phyloP scores from a whole-genome alignment of 2,329 filamentous ascomycete genomes.

The Epichloe aotearoae region DNA sequence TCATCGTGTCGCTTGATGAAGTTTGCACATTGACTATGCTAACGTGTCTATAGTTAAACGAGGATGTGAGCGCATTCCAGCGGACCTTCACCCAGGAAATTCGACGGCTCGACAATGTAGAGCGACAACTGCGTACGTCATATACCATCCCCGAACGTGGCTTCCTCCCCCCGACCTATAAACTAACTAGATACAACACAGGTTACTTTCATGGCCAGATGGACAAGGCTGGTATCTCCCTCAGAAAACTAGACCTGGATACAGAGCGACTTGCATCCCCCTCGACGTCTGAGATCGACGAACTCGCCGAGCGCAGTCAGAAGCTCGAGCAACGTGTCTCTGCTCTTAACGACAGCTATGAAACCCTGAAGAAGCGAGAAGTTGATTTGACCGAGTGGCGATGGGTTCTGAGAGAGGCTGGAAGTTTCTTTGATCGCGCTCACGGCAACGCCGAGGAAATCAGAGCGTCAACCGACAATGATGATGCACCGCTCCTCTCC shows the following conservation, averaged over 20 bases:
- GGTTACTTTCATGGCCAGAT: conserved; percentile 93
- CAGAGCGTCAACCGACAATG: conserved; percentile 74
- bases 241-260: conserved; percentile 86
- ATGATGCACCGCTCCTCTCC: conserved; percentile 84
- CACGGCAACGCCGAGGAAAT: conserved; percentile 97
- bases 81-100: conserved; percentile 97
- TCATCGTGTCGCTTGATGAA: neutral
- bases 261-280: conserved; percentile 74
- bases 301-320: conserved; percentile 84
- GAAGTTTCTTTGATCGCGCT: conserved; percentile 92
- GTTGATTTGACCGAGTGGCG: conserved; percentile 96
- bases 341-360: conserved; percentile 94
- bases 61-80: conserved; percentile 87
- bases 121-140: conserved; percentile 81
- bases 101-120: conserved; percentile 91
- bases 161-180: neutral
- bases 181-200: conserved; percentile 33
- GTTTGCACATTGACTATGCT: neutral
- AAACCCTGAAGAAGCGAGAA: conserved; percentile 94
- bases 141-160: conserved; percentile 3
- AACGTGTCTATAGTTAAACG: conserved; percentile 58
- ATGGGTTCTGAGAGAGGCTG: conserved; percentile 92
- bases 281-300: conserved; percentile 89
- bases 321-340: conserved; percentile 82
- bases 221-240: conserved; percentile 77